phyloP scores from a whole-genome alignment of 768 basidiomycete species.

The Suillus hirtellus region DNA sequence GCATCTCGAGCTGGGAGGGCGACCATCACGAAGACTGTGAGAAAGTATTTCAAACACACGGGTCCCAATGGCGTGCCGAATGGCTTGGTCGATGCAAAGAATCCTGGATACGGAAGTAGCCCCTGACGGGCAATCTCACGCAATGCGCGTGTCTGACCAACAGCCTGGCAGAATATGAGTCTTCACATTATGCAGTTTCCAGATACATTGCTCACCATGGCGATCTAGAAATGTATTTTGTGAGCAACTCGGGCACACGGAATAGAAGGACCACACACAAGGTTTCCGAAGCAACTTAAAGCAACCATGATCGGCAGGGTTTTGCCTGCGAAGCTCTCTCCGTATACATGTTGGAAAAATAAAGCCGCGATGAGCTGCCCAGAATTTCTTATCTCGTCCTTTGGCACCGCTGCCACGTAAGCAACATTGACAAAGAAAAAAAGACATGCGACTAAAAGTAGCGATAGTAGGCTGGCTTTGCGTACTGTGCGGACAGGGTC shows the following conservation, averaged over 20 bases:
- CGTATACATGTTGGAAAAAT: conserved; percentile 54
- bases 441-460: conserved; percentile 46
- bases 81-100: conserved; percentile 49
- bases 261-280: conserved; percentile 26
- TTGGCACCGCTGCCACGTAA: conserved; percentile 42
- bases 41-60: conserved; percentile 38
- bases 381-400: conserved; percentile 42
- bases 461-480: conserved; percentile 44
- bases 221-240: not conserved
- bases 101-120: conserved; percentile 46
- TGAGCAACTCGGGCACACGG: not conserved
- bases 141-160: conserved; percentile 47
- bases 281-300: conserved; percentile 42
- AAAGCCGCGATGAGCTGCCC: conserved; percentile 47
- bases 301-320: conserved; percentile 41
- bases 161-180: conserved; percentile 20
- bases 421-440: conserved; percentile 50
- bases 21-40: conserved; percentile 45
- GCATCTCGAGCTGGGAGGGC: conserved; percentile 43
- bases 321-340: conserved; percentile 35
- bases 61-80: conserved; percentile 51
- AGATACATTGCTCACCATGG: not conserved
- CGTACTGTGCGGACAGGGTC: conserved; percentile 49
- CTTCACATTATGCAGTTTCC: not conserved
- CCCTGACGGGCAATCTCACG: conserved; percentile 56